phyloP scores from a whole-genome alignment of 2,329 filamentous ascomycete species.

The Grosmannia huntii region DNA sequence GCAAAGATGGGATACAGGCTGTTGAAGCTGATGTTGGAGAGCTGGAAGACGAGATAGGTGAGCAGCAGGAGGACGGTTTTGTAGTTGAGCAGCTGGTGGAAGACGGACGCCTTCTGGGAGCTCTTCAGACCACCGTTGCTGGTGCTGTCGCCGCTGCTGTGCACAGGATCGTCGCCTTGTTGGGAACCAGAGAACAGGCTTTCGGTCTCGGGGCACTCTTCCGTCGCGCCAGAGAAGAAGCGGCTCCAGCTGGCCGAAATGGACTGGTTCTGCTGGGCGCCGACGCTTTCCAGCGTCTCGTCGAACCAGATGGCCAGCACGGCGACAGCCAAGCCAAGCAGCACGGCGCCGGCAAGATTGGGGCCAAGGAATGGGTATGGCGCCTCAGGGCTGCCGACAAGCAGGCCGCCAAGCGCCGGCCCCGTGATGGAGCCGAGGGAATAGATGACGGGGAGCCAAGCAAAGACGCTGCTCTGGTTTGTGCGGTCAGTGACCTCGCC shows the following conservation, averaged over 20 bases:
- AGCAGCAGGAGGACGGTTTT: constrained; percentile 71
- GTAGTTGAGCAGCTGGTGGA: constrained; percentile 55
- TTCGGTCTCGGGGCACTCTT: background rate
- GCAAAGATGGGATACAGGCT: constrained; percentile 91
- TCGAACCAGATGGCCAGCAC: constrained; percentile 71
- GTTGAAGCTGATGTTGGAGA: constrained; percentile 91
- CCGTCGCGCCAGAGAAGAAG: background rate
- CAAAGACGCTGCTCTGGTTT: constrained; percentile 89
- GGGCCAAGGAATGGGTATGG: constrained; percentile 74
- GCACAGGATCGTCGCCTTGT: background rate
- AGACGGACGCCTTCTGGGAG: constrained; percentile 24
- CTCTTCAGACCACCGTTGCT: background rate
- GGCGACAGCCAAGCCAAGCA: constrained; percentile 61
- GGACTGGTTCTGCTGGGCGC: constrained; percentile 10
- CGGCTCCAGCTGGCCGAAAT: constrained; percentile 15
- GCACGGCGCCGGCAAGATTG: constrained; percentile 62
- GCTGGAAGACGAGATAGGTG: constrained; percentile 86
- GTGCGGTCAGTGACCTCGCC: constrained; percentile 91
- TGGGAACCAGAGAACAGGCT: background rate
- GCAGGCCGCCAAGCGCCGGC: constrained; percentile 74
- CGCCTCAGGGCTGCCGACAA: constrained; percentile 53
- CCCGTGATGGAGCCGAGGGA: constrained; percentile 88
- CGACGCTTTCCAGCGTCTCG: constrained; percentile 58
- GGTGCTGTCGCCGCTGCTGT: constrained; percentile 25
- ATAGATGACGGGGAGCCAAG: constrained; percentile 92